Percentiles rank a stretch among this genome's conserved stretches.
Evolutionary conservation across 2,329 filamentous ascomycete species (phyloP).

Genomic region (Sclerotinia trifoliorum): DNA sequence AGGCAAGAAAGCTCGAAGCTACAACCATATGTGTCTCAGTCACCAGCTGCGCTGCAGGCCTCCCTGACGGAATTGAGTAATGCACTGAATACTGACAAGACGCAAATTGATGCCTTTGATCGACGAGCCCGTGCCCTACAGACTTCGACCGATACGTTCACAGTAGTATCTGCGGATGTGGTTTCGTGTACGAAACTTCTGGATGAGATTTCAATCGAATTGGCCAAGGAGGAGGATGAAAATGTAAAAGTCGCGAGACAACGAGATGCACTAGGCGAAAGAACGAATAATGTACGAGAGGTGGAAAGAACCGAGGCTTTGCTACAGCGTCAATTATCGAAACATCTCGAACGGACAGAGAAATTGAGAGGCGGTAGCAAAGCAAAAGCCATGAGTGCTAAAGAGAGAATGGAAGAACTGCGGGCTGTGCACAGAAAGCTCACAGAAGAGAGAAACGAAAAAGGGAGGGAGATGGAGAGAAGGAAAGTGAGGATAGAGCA

Average conservation of each 20-base stretch:
- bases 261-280: slow-evolving; percentile 81
- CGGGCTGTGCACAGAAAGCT: slow-evolving; percentile 75
- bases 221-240: slow-evolving; percentile 90
- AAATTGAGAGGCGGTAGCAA: slow-evolving; percentile 77
- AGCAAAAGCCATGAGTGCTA: slow-evolving; percentile 76
- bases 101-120: slow-evolving; percentile 84
- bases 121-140: slow-evolving; percentile 84
- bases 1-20: slow-evolving; percentile 87
- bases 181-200: slow-evolving; percentile 84
- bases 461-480: slow-evolving; percentile 88
- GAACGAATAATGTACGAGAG: slow-evolving; percentile 85
- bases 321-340: slow-evolving; percentile 77
- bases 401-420: slow-evolving; percentile 87
- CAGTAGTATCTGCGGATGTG: slow-evolving; percentile 80
- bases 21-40: slow-evolving; percentile 87
- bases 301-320: slow-evolving; percentile 86
- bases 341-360: slow-evolving; percentile 84
- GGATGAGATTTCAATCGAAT: slow-evolving; percentile 80
- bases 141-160: slow-evolving; percentile 87
- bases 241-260: slow-evolving; percentile 76
- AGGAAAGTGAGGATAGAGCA: slow-evolving; percentile 93
- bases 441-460: slow-evolving; percentile 80
- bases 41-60: slow-evolving; percentile 77
- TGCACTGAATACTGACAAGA: slow-evolving; percentile 73
- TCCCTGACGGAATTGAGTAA: slow-evolving; percentile 79